These are phyloP conservation scores for Periconia macrospinosa DNA, from an alignment of 2,329 filamentous ascomycete genomes.

Conservation along the genomic window DNA sequence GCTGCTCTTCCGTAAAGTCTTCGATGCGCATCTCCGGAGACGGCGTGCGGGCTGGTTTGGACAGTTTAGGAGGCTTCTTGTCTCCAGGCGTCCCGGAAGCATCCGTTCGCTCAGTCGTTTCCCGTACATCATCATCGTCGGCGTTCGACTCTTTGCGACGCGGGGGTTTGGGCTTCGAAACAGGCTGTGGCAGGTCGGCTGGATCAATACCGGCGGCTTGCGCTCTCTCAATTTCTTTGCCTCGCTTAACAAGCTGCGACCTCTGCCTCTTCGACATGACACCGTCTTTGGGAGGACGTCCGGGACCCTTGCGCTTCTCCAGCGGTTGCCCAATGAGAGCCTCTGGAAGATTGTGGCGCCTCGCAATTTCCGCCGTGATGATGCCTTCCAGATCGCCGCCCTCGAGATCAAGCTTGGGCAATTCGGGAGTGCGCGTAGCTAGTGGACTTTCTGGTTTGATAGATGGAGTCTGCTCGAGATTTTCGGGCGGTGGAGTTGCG, in stretches of 20 bases:
- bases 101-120: slow-evolving; percentile 43
- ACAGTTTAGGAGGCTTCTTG: slow-evolving; percentile 51
- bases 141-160: slow-evolving; percentile 43
- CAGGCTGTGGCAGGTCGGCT: slow-evolving; percentile 35
- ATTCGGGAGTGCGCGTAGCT: slow-evolving; percentile 24
- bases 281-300: slow-evolving; percentile 80
- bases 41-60: slow-evolving; percentile 55
- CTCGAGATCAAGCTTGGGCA: slow-evolving; percentile 8
- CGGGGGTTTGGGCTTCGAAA: slow-evolving; percentile 37
- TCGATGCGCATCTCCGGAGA: slow-evolving; percentile 65
- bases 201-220: slow-evolving; percentile 42
- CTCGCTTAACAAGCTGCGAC: slow-evolving; percentile 63
- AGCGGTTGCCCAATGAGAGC: slow-evolving; percentile 50
- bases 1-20: slow-evolving; percentile 72
- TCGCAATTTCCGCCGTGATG: slow-evolving; percentile 42
- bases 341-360: slow-evolving; percentile 44
- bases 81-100: slow-evolving; percentile 39
- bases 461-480: slow-evolving; percentile 15
- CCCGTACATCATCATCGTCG: slow-evolving; percentile 37
- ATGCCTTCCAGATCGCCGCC: slow-evolving; percentile 36
- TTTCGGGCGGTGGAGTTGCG: slow-evolving; percentile 32
- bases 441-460: slow-evolving; percentile 32
- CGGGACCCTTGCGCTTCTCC: slow-evolving; percentile 70
- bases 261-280: slow-evolving; percentile 80
- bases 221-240: slow-evolving; percentile 50